Base-by-base conservation (phyloP, 139 green algal genomes). In the Chlorella vulgaris region DNA sequence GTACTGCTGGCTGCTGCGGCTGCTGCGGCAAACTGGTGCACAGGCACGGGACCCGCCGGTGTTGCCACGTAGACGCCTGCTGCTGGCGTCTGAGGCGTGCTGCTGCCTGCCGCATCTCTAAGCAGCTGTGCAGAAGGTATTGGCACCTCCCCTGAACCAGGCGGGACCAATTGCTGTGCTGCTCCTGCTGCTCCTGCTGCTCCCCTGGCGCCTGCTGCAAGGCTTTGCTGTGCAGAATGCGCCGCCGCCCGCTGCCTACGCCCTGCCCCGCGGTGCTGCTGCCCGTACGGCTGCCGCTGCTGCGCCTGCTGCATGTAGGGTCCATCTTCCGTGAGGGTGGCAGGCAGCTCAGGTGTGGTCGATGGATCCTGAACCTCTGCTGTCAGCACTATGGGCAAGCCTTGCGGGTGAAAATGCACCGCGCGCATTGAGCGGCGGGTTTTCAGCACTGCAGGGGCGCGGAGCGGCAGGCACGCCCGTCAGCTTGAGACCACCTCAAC, bases 381-480 rank as follows among this genome's bases (percentile, higher is more conserved):
- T 1, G 93, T 96, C 28, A 98, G 85, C 31, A 98, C 76, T 15
- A 98, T 62, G 10, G 91, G 90, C 2, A 83, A 75, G 18, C 93
- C 93, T 26, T 89, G 84, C 13, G 95, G 95, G 84, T 97, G 95
- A 81, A 98, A 98, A 85, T 97, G 93, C 39, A 98, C 90, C 18
- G 95, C 95, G 1, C 95, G 88, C 84, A 98, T 88, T 1, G 93
- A 97, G 28, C 93, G 87, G 69, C 87, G 86, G 26, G 95, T 98
- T 47, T 90, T 92, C 0, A 95, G 86, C 21, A 90, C 88, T 79
- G 73, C 53, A 55, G 71, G 1, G 31, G 0, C 22, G 2, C n/a
- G 35, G n/a, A 53, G 22, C 47, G 47, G 47, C 15, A 58, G n/a
- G n/a, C n/a, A n/a, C n/a, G n/a, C n/a, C n/a, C n/a, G n/a, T n/a